Base-by-base conservation (phyloP, 768 basidiomycete genomes). In the Coprinopsis cinerea region DNA sequence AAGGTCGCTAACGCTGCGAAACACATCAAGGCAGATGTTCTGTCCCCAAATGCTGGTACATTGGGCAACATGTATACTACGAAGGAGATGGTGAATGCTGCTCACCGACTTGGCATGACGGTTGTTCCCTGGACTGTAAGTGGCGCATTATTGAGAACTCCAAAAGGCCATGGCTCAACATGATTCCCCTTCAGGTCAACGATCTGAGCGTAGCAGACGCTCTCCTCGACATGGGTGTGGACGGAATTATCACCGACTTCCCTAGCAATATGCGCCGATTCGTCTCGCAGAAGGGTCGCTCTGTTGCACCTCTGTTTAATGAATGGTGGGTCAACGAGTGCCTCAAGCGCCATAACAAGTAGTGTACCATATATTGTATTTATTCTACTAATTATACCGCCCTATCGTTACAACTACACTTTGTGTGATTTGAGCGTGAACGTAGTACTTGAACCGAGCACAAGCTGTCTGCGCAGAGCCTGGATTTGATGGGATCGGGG, bases 231-330 rank as follows among this genome's bases (percentile, higher is more conserved):
- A 76, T 74, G 69, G 78, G 78, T 2, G 81, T 80, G 0, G 88
- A 90, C 61, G 88, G 87, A 0, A 77, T 91, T 49, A 90, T 91
- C 57, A 81, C 86, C 3, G 88, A 91, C 60, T 87, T 81, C 61
- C 85, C 88, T 2, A 64, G 70, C 37, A 65, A 75, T 20, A 65
- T 88, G 41, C 77, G 83, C 32, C 67, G 81, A 44, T 73, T 78
- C 61, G 72, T 77, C 6, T 70, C 79, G 53, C 76, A 81, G 53
- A 71, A 71, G 32, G 78, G 79, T 4, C 60, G 75, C 6, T 58
- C 64, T 0, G 74, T 84, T 27, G 75, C 81, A 2, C 78, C 84
- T 1, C 72, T 71, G 42, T 82, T 76, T 55, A 73, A 82, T n/a
- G 73, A 79, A 57, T 69, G 74, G 25, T 67, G 74, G 18, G 82